Conservation (phyloP, 2,329 filamentous ascomycete species). For the Arthrobotrys entomopaga region DNA sequence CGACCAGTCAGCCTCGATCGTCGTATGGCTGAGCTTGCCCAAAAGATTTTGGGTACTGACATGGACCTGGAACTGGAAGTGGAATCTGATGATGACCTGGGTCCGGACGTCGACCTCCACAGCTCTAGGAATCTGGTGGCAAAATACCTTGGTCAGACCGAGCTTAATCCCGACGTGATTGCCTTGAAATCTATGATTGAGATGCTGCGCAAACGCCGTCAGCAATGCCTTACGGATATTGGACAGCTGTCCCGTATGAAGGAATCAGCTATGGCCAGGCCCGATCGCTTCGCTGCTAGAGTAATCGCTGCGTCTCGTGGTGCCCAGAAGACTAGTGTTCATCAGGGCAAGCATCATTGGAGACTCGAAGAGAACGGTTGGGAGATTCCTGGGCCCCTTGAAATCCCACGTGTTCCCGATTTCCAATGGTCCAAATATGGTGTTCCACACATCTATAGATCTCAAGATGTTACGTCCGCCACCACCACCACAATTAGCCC, state of each 20-base stretch:
- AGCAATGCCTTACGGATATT: constrained; percentile 46
- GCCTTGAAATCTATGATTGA: constrained; percentile 43
- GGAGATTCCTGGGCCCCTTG: constrained; percentile 37
- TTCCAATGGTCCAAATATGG: constrained; percentile 49
- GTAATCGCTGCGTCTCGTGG: constrained; percentile 53
- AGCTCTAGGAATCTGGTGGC: constrained; percentile 28
- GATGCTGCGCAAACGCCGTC: constrained; percentile 47
- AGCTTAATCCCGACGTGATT: constrained; percentile 43
- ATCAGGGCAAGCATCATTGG: constrained; percentile 53
- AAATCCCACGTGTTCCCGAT: constrained; percentile 38
- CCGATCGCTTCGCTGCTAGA: constrained; percentile 50
- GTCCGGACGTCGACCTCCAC: constrained; percentile 12
- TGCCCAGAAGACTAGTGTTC: constrained; percentile 51
- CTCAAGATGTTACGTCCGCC: constrained; percentile 8
- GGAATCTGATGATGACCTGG: constrained; percentile 40
- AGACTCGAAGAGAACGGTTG: constrained; percentile 44
- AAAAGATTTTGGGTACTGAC: constrained; percentile 16
- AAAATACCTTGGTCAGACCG: constrained; percentile 39
- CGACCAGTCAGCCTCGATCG: constrained; percentile 49
- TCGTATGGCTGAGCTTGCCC: constrained; percentile 37
- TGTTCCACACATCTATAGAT: constrained; percentile 46
- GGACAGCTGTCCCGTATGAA: constrained; percentile 34
- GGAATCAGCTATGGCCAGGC: constrained; percentile 26
- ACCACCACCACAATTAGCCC: constrained; percentile 16
- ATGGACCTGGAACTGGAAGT: constrained; percentile 33